phyloP scores from a whole-genome alignment of 75 land plant genomes.

The Pinus tabuliformis region DNA sequence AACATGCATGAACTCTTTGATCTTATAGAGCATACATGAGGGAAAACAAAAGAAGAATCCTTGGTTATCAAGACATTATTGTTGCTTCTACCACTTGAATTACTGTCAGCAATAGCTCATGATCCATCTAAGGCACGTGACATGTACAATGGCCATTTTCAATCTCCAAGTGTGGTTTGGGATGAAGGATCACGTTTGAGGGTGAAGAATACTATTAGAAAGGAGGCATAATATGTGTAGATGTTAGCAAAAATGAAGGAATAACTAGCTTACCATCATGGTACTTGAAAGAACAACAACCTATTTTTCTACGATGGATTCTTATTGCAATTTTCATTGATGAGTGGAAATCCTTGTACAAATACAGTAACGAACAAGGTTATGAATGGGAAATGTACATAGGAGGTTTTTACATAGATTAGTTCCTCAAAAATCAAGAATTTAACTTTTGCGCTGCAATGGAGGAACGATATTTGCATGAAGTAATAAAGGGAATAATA shows the following conservation, averaged over 20 bases:
- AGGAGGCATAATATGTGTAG: constrained; percentile 25
- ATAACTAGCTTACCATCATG: constrained; percentile 22
- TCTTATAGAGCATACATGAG: constrained; percentile 20
- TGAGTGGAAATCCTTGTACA: constrained; percentile 27
- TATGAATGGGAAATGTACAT: constrained; percentile 44
- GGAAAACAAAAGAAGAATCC: constrained; percentile 13
- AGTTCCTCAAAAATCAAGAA: constrained; percentile 38
- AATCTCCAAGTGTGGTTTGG: constrained; percentile 42
- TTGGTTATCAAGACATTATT: constrained; percentile 24
- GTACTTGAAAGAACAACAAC: constrained; percentile 16
- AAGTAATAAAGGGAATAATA: constrained; percentile 40
- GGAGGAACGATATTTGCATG: constrained; percentile 40
- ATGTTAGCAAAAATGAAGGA: constrained; percentile 10
- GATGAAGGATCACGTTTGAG: constrained; percentile 27
- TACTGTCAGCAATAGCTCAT: constrained; percentile 35
- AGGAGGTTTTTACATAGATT: constrained; percentile 46
- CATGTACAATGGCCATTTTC: constrained; percentile 23
- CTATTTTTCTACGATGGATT: constrained; percentile 32
- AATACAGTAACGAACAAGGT: constrained; percentile 21
- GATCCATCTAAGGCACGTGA: constrained; percentile 46
- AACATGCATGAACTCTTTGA: constrained; percentile 52
- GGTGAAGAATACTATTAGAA: constrained; percentile 18
- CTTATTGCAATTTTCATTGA: constrained; percentile 16
- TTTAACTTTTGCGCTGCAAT: constrained; percentile 31
- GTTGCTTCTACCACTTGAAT: constrained; percentile 30